Base-by-base conservation (phyloP, 768 basidiomycete species). In the Kwoniella dejecticola region DNA sequence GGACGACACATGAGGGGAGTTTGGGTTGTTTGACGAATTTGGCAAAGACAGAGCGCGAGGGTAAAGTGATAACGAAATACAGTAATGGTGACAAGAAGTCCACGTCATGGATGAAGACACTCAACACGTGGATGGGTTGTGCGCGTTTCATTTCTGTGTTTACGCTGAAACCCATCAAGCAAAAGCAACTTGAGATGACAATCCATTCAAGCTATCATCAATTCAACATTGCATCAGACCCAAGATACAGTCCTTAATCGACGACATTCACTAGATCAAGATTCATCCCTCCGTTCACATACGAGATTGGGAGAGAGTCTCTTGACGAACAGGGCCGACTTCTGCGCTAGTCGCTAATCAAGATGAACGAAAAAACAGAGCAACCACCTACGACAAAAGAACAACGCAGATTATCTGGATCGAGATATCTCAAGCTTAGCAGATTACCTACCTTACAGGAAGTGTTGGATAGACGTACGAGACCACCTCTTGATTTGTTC, bases 401-500 rank as follows among this genome's bases (percentile, higher is more conserved):
- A 15, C 61, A 71, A 53, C 65, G 68, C 15, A 63, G 70, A 30
- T 40, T 58, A 23, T 70, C 74, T 21, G 44, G 57, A 19, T 60
- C 69, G 40, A 60, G 74, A 42, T 71, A 75, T 48, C 64, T 75
- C 41, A 72, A 71, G 49, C 63, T 75, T 21, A 72, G 71, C 38
- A 68, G 79, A 24, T 67, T 80, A 15, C 78, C 78, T 0, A 77
- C 76, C 5, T 67, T 79, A 15, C 66, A 87, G 23, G 92, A 98
- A 82, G 93, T 97, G 48, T 84, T 98, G 27, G 89, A 89, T 19
- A 84, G 95, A 70, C 84, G 89, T 75, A 96, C 95, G 31, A 82
- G 90, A 63, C 91, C 96, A 0, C 96, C 96, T 19, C 91, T 99
- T 30, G 96, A 99, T 82, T 83, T 99, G 55, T 99, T 96, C 83